Percentiles rank a stretch among this genome's conserved stretches.
These are phyloP conservation scores for Colletotrichum liriopes DNA, from an alignment of 2,329 filamentous ascomycete genomes.

Conservation along the genomic window DNA sequence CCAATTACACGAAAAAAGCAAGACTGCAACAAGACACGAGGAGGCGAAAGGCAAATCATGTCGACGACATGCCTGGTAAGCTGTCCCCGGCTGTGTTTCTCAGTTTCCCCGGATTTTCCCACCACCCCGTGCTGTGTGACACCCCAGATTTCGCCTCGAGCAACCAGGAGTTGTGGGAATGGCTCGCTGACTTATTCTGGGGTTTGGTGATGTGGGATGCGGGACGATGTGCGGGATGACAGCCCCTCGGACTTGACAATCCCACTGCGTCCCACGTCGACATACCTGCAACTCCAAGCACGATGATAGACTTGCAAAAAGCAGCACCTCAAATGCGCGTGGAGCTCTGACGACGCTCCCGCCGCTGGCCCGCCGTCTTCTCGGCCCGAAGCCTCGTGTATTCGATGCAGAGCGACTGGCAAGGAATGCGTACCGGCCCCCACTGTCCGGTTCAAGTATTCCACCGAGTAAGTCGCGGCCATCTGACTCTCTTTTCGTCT, in stretches of 20 bases:
- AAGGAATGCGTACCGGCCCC: conserved; percentile 27
- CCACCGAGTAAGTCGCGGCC: conserved; percentile 16
- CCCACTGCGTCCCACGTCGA: background rate
- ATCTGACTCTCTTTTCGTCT: background rate
- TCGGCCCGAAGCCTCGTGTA: conserved; percentile 28
- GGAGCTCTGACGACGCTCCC: conserved; percentile 25
- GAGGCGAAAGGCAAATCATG: conserved; percentile 27
- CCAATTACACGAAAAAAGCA: conserved; percentile 15
- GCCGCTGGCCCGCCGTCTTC: conserved; percentile 19
- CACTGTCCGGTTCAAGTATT: conserved; percentile 26
- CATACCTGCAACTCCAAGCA: background rate
- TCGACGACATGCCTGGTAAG: conserved; percentile 36
- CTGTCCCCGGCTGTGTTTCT: background rate
- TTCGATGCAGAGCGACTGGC: conserved; percentile 34
- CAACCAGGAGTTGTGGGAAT: conserved; percentile 2
- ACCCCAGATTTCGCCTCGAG: conserved; percentile 24
- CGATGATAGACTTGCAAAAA: conserved; percentile 24
- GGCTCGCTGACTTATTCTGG: background rate
- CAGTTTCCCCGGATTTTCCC: conserved; percentile 26
- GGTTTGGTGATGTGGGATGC: conserved; percentile 14
- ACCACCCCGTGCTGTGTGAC: background rate
- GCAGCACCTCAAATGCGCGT: conserved; percentile 35
- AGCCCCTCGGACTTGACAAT: background rate
- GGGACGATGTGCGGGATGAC: background rate
- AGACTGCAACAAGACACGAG: background rate